Evolutionary conservation across 148 eudicot genomes (phyloP).

Genomic region (Cornus controversa): DNA sequence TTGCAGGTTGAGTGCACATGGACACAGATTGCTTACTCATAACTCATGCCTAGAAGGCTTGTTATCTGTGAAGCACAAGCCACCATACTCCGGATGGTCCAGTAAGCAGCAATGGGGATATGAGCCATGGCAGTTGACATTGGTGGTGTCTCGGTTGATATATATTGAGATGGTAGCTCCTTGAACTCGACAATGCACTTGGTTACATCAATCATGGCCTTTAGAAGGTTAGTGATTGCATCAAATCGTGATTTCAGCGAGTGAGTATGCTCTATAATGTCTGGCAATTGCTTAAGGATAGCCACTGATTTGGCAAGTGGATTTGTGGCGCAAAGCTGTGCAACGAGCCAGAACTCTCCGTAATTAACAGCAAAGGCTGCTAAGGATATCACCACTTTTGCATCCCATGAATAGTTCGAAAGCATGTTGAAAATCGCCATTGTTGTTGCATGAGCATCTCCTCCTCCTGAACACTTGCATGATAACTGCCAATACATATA

Average conservation of each 20-base stretch:
- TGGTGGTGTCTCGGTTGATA: constrained; percentile 67
- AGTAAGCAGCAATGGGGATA: constrained; percentile 88
- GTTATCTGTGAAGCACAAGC: constrained; percentile 65
- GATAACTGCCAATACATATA: constrained; percentile 45
- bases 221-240: constrained; percentile 51
- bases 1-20: background rate
- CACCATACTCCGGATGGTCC: constrained; percentile 87
- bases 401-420: constrained; percentile 84
- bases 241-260: constrained; percentile 62
- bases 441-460: constrained; percentile 73
- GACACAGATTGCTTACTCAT: constrained; percentile 52
- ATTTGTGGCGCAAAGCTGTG: constrained; percentile 44
- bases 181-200: constrained; percentile 60
- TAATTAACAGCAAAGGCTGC: constrained; percentile 75
- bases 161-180: constrained; percentile 65
- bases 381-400: constrained; percentile 65
- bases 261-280: constrained; percentile 53
- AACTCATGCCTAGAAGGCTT: constrained; percentile 67
- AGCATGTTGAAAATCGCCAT: constrained; percentile 67
- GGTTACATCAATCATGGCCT: constrained; percentile 64
- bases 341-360: constrained; percentile 87
- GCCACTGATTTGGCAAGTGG: constrained; percentile 83
- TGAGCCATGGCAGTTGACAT: constrained; percentile 53
- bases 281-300: constrained; percentile 69
- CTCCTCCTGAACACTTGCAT: constrained; percentile 84